These are phyloP conservation scores for Glaciozyma antarctica DNA, from an alignment of 768 basidiomycete species.

Conservation along the genomic window DNA sequence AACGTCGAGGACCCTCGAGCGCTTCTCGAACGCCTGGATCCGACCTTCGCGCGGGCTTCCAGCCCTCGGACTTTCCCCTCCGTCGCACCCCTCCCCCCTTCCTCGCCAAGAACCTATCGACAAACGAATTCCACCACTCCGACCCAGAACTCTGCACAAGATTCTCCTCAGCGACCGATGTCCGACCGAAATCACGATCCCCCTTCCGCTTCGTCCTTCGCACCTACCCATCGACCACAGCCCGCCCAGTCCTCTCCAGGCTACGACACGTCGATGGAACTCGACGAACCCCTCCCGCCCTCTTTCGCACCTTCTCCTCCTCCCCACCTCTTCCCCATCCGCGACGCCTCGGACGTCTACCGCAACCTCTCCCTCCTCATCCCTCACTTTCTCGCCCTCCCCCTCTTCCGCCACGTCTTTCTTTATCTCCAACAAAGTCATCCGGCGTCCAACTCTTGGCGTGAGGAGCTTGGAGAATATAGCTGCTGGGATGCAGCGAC, in stretches of 20 bases:
- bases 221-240: too few species aligned
- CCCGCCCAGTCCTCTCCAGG: too few species aligned
- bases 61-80: neutral
- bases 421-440: neutral
- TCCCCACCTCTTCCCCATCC: slow-evolving; percentile 1
- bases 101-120: neutral
- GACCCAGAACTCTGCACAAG: too few species aligned
- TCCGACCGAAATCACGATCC: neutral
- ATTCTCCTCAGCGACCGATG: too few species aligned
- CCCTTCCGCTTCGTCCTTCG: neutral
- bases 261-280: slow-evolving; percentile 11
- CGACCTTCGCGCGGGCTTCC: neutral
- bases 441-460: neutral
- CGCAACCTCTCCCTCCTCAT: slow-evolving; percentile 11
- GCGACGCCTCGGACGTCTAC: slow-evolving; percentile 8
- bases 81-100: neutral
- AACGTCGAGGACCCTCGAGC: neutral
- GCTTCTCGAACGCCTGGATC: slow-evolving; percentile 5
- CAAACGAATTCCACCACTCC: neutral
- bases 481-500: slow-evolving; percentile 7
- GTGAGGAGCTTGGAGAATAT: slow-evolving; percentile 14
- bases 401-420: slow-evolving; percentile 8
- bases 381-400: slow-evolving; percentile 20
- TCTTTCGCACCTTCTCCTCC: neutral
- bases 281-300: neutral